Percentiles rank a stretch among this genome's conserved stretches.
Conservation (phyloP, 176 grass and related monocot species). For the Oryza officinalis region DNA sequence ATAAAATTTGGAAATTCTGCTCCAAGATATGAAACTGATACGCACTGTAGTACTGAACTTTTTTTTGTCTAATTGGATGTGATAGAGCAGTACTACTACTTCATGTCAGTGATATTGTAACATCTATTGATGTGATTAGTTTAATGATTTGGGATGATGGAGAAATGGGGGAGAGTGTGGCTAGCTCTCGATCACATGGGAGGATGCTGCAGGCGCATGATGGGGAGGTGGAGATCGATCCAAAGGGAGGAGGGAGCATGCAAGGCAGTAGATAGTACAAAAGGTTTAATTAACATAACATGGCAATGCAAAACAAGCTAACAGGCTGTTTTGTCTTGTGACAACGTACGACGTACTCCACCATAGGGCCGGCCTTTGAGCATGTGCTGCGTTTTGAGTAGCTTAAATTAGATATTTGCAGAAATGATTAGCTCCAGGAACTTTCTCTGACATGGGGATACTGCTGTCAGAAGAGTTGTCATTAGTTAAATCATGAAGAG, state of each 20-base stretch:
- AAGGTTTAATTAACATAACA: slow-evolving; percentile 21
- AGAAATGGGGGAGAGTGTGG: not conserved
- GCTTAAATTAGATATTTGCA: slow-evolving; percentile 29
- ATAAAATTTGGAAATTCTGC: too few relatives aligned
- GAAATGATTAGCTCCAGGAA: slow-evolving; percentile 37
- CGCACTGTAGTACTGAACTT: too few relatives aligned
- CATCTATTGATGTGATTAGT: not conserved
- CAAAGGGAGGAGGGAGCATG: not conserved
- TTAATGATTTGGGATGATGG: slow-evolving; percentile 14
- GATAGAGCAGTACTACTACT: not conserved
- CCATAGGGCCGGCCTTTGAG: not conserved
- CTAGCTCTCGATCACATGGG: slow-evolving; percentile 25
- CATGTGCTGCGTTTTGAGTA: not conserved
- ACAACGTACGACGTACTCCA: not conserved
- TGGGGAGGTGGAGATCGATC: slow-evolving; percentile 22
- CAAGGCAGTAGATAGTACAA: not conserved
- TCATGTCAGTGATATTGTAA: not conserved
- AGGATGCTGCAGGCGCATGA: slow-evolving; percentile 26
- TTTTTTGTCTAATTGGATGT: not conserved
- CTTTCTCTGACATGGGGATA: slow-evolving; percentile 37
- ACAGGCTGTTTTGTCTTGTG: slow-evolving; percentile 26
- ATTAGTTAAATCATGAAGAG: not conserved
- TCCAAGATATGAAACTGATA: too few relatives aligned
- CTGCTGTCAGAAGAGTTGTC: slow-evolving; percentile 20
- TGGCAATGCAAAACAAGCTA: slow-evolving; percentile 22